Evolutionary conservation across 2,329 filamentous ascomycete genomes (phyloP).

Genomic region (Penicillium sp.): DNA sequence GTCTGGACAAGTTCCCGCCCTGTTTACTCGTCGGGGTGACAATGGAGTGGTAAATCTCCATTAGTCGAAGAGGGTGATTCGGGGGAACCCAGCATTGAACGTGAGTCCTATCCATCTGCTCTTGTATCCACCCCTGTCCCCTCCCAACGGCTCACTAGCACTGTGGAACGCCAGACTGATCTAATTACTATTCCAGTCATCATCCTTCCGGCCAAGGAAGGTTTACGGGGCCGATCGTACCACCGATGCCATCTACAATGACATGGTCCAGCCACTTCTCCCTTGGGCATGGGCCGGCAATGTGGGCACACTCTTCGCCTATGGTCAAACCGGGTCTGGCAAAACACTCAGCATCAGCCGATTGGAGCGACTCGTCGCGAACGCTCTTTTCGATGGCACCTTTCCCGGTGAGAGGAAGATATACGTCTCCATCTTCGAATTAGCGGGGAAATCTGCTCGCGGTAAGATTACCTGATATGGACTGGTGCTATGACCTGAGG

Average conservation of each 20-base stretch:
- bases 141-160: not conserved
- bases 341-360: constrained; percentile 98
- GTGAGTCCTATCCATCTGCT: constrained; percentile 12
- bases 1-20: constrained; percentile 17
- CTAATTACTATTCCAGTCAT: constrained; percentile 12
- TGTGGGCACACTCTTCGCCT: constrained; percentile 83
- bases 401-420: constrained; percentile 56
- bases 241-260: constrained; percentile 49
- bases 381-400: constrained; percentile 53
- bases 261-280: constrained; percentile 48
- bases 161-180: not conserved
- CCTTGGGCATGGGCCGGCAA: constrained; percentile 54
- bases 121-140: no score
- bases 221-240: constrained; percentile 40
- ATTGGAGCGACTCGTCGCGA: constrained; percentile 67
- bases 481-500: not conserved
- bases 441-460: constrained; percentile 91
- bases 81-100: constrained; percentile 15
- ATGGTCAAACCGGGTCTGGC: constrained; percentile 93
- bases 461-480: constrained; percentile 37
- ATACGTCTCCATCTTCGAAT: constrained; percentile 91
- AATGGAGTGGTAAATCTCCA: constrained; percentile 19
- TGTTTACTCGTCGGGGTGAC: constrained; percentile 6
- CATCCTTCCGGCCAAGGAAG: constrained; percentile 35
- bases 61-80: constrained; percentile 14